Evolutionary conservation across 2,329 filamentous ascomycete genomes (phyloP).

Genomic region (Sclerotinia borealis): DNA sequence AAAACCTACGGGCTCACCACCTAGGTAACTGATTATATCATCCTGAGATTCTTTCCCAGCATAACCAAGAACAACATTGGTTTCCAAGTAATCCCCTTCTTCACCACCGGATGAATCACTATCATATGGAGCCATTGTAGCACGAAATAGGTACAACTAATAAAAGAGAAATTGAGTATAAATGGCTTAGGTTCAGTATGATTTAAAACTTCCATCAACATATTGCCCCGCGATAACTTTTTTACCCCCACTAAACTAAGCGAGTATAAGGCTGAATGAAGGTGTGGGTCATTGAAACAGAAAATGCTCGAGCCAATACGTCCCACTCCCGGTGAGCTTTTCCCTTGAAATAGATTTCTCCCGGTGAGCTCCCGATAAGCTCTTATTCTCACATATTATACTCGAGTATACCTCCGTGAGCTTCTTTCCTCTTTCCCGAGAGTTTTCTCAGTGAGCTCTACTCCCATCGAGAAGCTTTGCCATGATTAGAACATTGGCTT

Average conservation of each 20-base stretch:
- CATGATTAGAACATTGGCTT: too few relatives aligned
- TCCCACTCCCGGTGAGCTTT: background rate
- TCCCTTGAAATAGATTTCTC: background rate
- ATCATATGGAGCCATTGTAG: slow-evolving; percentile 68
- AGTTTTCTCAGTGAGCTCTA: too few relatives aligned
- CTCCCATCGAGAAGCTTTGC: too few relatives aligned
- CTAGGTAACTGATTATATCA: slow-evolving; percentile 81
- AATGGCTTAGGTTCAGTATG: background rate
- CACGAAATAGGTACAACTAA: background rate
- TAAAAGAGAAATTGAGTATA: background rate
- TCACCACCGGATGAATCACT: slow-evolving; percentile 74
- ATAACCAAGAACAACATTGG: slow-evolving; percentile 86
- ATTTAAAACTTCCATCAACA: slow-evolving; percentile 1
- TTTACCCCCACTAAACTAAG: slow-evolving; percentile 12
- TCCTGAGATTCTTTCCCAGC: slow-evolving; percentile 67
- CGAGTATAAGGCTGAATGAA: slow-evolving; percentile 22
- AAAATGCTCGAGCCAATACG: background rate
- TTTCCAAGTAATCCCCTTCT: slow-evolving; percentile 65
- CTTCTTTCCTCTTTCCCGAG: too few relatives aligned
- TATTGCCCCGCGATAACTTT: slow-evolving; percentile 8
- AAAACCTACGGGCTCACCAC: slow-evolving; percentile 70
- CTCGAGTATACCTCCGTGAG: too few relatives aligned
- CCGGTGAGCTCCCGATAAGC: background rate
- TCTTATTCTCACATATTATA: too few relatives aligned
- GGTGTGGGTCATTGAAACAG: background rate